Evolutionary conservation across 2,329 filamentous ascomycete genomes (phyloP).

Genomic region (Alternaria ethzedia): DNA sequence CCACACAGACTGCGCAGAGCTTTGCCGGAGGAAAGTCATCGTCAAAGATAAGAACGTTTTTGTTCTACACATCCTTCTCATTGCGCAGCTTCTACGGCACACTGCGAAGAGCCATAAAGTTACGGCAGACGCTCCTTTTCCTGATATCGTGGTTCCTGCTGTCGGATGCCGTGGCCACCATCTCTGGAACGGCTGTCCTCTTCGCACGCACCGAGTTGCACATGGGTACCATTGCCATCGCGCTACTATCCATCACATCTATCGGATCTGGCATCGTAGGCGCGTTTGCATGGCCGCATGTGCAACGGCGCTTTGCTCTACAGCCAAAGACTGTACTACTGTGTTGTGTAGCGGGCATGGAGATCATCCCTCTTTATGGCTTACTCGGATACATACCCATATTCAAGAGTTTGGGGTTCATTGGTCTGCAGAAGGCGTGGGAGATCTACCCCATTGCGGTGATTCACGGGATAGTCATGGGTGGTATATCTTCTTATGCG

Average conservation of each 20-base stretch:
- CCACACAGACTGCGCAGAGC: conserved; percentile 25
- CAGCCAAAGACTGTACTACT: conserved; percentile 83
- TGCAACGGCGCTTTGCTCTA: conserved; percentile 71
- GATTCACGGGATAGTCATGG: conserved; percentile 87
- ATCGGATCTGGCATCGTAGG: conserved; percentile 85
- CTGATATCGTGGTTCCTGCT: conserved; percentile 88
- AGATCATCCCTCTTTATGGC: conserved; percentile 88
- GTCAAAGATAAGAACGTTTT: conserved; percentile 35
- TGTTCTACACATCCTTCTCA: conserved; percentile 78
- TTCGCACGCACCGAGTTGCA: conserved; percentile 90
- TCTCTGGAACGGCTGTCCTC: conserved; percentile 89
- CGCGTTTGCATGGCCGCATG: conserved; percentile 82
- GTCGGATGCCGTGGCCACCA: conserved; percentile 90
- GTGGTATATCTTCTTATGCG: conserved; percentile 86
- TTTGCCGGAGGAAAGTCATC: conserved; percentile 8
- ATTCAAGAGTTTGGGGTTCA: conserved; percentile 72
- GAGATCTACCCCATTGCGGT: conserved; percentile 90
- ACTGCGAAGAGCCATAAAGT: conserved; percentile 69
- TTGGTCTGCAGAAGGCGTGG: conserved; percentile 85
- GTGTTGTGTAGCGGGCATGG: conserved; percentile 82
- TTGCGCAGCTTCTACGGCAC: conserved; percentile 85
- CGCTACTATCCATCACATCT: conserved; percentile 86
- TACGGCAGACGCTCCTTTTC: conserved; percentile 76
- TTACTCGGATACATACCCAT: conserved; percentile 82
- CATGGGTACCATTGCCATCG: conserved; percentile 85